These are phyloP conservation scores for Trametes sanguinea DNA, from an alignment of 768 basidiomycete genomes.

Conservation along the genomic window DNA sequence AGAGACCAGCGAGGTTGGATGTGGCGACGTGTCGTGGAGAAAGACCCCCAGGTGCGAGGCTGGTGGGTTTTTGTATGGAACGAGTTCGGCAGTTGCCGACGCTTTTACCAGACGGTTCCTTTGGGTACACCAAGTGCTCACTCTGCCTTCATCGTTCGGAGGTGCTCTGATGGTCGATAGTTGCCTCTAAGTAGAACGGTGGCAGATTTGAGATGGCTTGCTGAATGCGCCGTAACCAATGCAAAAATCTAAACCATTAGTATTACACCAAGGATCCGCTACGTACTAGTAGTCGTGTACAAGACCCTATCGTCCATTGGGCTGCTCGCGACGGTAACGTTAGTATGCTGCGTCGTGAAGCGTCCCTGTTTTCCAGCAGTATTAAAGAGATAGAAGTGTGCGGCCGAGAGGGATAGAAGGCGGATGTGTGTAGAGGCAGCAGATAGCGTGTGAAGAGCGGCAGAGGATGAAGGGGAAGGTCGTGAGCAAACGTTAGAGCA, in stretches of 20 bases:
- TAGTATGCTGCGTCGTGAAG: background rate
- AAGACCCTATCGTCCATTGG: slow-evolving; percentile 12
- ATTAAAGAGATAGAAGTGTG: background rate
- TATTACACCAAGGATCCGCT: background rate
- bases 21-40: slow-evolving; percentile 25
- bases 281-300: background rate
- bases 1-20: slow-evolving; percentile 32
- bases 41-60: background rate
- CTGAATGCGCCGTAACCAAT: no score
- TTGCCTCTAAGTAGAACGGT: no score
- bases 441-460: no score
- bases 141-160: no score
- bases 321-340: background rate
- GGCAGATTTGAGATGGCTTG: no score
- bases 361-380: slow-evolving; percentile 8
- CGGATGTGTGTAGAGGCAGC: no score
- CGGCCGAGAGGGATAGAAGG: background rate
- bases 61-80: background rate
- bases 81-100: slow-evolving; percentile 8
- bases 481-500: no score
- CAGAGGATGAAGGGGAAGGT: no score
- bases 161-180: no score
- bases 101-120: no score
- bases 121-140: no score
- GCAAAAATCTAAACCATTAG: background rate